Evolutionary conservation across 108 stramenopile genomes (phyloP).

Genomic region (Schizochytrium sp.): DNA sequence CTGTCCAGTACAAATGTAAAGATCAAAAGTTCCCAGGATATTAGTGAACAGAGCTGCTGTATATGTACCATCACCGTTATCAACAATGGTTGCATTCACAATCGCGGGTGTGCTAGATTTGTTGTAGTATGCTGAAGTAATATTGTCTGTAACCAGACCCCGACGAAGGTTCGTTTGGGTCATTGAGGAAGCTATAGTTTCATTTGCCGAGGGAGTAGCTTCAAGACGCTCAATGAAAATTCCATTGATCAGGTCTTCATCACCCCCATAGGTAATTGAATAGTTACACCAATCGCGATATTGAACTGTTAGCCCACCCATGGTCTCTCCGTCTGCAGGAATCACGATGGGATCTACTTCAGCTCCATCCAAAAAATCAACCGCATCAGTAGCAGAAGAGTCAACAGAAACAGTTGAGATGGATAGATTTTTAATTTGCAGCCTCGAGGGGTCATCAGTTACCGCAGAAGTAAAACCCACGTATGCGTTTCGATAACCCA

Average conservation of each 20-base stretch:
- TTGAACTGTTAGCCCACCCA: neutral
- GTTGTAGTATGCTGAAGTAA: constrained; percentile 11
- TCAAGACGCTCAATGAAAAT: neutral
- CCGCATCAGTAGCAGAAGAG: neutral
- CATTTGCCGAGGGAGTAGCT: neutral
- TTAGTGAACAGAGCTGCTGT: neutral
- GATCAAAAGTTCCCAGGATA: neutral
- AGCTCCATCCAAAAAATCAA: neutral
- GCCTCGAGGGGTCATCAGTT: neutral
- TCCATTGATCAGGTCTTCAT: neutral
- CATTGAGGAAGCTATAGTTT: neutral
- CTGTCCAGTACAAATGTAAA: constrained; percentile 2
- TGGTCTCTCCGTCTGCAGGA: constrained; percentile 14
- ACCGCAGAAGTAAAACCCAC: constrained; percentile 36
- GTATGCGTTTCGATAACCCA: constrained; percentile 23
- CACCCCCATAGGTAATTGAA: neutral
- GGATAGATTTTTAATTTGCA: neutral
- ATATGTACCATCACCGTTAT: constrained; percentile 19
- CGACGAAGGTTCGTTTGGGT: neutral
- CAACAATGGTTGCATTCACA: constrained; percentile 17
- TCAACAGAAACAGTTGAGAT: constrained; percentile 33
- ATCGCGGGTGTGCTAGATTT: neutral
- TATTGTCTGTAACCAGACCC: neutral
- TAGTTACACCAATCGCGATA: constrained; percentile 27
- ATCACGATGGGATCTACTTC: neutral